A percentile compares a stretch with the other conserved stretches of the same genome.
These are phyloP conservation scores for Yamadazyma kanchanaburiensis DNA, from an alignment of 1,139 yeast species.

Conservation along the genomic window DNA sequence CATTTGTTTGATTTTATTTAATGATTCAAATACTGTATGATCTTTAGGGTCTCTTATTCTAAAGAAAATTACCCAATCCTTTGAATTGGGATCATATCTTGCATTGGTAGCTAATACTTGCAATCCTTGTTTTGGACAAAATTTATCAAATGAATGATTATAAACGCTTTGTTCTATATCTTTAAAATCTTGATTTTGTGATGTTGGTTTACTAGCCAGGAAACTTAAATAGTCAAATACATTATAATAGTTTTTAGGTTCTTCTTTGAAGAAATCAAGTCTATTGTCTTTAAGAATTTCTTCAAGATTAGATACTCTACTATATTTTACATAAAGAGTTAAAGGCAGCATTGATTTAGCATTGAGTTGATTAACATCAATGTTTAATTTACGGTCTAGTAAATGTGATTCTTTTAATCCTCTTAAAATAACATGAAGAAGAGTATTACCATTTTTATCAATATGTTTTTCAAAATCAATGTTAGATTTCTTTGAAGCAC, in stretches of 20 bases:
- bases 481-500: constrained; percentile 25
- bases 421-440: constrained; percentile 64
- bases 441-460: constrained; percentile 70
- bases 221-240: constrained; percentile 40
- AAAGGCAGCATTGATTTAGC: constrained; percentile 62
- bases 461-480: constrained; percentile 58
- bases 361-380: constrained; percentile 65
- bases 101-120: constrained; percentile 32
- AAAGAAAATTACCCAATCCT: constrained; percentile 35
- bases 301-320: constrained; percentile 56
- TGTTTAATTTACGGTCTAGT: constrained; percentile 26
- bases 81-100: constrained; percentile 26
- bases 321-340: constrained; percentile 68
- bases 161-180: constrained; percentile 46
- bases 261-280: constrained; percentile 42
- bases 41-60: constrained; percentile 11
- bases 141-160: constrained; percentile 25
- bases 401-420: constrained; percentile 39
- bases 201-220: constrained; percentile 27
- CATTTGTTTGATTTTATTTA: constrained; percentile 39
- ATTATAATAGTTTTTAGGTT: constrained; percentile 39
- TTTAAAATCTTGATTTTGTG: constrained; percentile 26
- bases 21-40: constrained; percentile 24
- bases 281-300: constrained; percentile 44
- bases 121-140: constrained; percentile 18